Conservation (phyloP, 2,329 filamentous ascomycete genomes). For the Macrophomina tecta region DNA sequence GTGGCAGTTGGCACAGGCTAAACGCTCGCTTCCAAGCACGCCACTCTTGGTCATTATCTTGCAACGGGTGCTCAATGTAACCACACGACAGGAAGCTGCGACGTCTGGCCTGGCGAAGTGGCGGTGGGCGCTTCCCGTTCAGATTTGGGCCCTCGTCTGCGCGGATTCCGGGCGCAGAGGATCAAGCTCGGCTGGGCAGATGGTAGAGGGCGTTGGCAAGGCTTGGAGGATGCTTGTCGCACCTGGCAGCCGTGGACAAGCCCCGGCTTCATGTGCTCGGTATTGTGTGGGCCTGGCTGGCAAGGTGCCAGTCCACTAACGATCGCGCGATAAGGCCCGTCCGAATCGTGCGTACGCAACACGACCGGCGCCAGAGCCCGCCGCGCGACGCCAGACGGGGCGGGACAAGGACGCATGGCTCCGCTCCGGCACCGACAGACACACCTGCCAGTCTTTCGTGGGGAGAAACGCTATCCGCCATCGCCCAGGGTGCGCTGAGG, state of each 20-base stretch:
- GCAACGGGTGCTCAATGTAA: constrained; percentile 15
- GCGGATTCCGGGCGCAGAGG: background rate
- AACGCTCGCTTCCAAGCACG: constrained; percentile 6
- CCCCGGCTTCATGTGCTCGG: constrained; percentile 2
- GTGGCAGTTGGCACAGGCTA: background rate
- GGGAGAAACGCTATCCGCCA: background rate
- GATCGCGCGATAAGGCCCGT: constrained; percentile 18
- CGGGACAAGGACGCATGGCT: background rate
- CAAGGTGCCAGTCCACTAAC: constrained; percentile 2
- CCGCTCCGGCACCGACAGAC: too few relatives aligned
- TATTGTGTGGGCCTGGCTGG: background rate
- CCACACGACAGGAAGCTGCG: background rate
- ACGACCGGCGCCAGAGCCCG: background rate
- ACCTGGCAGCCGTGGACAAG: background rate
- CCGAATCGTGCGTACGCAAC: constrained; percentile 1
- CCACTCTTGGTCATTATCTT: constrained; percentile 25
- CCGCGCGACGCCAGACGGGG: too few relatives aligned
- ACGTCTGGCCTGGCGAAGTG: background rate
- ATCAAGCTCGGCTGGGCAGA: constrained; percentile 11
- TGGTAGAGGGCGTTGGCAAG: background rate
- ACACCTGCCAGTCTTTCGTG: too few relatives aligned
- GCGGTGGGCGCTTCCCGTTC: background rate
- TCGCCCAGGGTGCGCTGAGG: background rate
- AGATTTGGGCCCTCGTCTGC: background rate
- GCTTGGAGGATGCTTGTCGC: constrained; percentile 21